Conservation (phyloP, 768 basidiomycete genomes). For the Hortiboletus flavorubellus region DNA sequence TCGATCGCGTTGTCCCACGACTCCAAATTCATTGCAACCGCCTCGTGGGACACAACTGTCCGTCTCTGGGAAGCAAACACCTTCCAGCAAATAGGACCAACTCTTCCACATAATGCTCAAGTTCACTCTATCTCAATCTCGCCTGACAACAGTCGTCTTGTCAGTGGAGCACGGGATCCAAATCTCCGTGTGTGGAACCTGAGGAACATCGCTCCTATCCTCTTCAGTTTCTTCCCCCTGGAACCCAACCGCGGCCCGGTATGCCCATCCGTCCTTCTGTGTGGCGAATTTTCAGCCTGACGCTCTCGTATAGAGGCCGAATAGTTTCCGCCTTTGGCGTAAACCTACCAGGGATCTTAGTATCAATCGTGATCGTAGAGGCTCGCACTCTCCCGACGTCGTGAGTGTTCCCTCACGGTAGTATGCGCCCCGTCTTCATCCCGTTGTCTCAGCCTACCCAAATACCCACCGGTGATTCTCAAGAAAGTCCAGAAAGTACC, state of each 20-base stretch:
- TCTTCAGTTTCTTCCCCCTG: constrained; percentile 12
- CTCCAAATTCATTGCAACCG: constrained; percentile 24
- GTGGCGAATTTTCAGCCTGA: background rate
- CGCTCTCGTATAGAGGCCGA: background rate
- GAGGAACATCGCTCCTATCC: constrained; percentile 7
- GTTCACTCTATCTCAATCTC: constrained; percentile 17
- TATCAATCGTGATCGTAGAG: background rate
- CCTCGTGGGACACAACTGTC: constrained; percentile 27
- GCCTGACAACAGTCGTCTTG: constrained; percentile 11
- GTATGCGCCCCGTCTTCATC: background rate
- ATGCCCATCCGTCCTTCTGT: background rate
- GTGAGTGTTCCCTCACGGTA: background rate
- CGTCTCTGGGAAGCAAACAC: constrained; percentile 26
- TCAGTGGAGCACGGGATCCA: constrained; percentile 15
- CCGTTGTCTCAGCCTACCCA: background rate
- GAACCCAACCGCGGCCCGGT: constrained; percentile 15
- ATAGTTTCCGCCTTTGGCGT: background rate
- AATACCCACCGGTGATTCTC: background rate
- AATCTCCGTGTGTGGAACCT: constrained; percentile 17
- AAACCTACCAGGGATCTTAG: background rate
- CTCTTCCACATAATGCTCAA: constrained; percentile 10
- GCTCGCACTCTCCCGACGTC: background rate
- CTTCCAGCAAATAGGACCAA: constrained; percentile 15
- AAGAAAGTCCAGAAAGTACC: background rate
- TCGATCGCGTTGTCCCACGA: constrained; percentile 20